A percentile compares a stretch with the other conserved stretches of the same genome.
phyloP scores from a whole-genome alignment of 352 stramenopile genomes.

The Discostella stelligera region DNA sequence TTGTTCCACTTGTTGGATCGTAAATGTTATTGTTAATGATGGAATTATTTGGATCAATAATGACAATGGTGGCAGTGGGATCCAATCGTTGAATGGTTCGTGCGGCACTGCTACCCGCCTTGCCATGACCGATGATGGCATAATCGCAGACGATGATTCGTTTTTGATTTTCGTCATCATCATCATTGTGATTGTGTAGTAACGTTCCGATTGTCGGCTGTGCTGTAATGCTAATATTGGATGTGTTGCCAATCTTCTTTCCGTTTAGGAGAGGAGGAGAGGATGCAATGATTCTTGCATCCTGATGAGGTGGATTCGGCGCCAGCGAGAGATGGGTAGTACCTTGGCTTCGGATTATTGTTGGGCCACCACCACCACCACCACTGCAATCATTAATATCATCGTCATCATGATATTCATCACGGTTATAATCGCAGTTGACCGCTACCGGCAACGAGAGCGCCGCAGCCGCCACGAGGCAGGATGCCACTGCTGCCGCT shows the following conservation, averaged over 20 bases:
- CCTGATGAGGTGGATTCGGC: not conserved
- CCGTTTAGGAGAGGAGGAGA: not conserved
- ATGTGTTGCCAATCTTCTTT: not conserved
- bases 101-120: constrained; percentile 64
- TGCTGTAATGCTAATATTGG: not conserved
- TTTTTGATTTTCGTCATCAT: constrained; percentile 1
- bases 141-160: constrained; percentile 57
- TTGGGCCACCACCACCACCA: no score
- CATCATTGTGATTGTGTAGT: not conserved
- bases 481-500: not conserved
- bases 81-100: constrained; percentile 55
- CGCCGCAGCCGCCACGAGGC: not conserved
- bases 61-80: constrained; percentile 56
- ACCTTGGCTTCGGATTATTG: no score
- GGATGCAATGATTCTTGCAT: not conserved
- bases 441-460: not conserved
- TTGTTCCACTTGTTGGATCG: constrained; percentile 39
- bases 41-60: constrained; percentile 59
- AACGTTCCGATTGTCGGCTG: not conserved
- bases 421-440: not conserved
- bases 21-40: constrained; percentile 1
- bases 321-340: not conserved
- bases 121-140: constrained; percentile 70
- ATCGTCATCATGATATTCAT: not conserved
- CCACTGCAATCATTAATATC: not conserved